Percentiles rank a stretch among this genome's conserved stretches.
Evolutionary conservation across 176 grass and related monocot species (phyloP).

Genomic region (Triticum urartu): DNA sequence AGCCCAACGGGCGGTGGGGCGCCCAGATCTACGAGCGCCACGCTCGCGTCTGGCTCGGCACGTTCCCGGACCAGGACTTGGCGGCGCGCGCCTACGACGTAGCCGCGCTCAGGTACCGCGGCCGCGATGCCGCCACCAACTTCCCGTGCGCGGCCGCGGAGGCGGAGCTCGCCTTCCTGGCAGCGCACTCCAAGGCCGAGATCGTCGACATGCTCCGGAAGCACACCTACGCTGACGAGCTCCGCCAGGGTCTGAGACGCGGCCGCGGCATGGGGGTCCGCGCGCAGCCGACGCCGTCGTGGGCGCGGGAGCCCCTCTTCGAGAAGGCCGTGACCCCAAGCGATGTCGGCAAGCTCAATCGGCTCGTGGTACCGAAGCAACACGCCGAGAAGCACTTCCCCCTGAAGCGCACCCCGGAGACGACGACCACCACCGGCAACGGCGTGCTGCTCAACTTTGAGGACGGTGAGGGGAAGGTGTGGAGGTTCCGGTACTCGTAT

Average conservation of each 20-base stretch:
- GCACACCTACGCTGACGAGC: constrained; percentile 89
- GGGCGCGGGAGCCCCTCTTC: constrained; percentile 66
- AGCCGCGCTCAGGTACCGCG: constrained; percentile 79
- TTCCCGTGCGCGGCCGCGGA: constrained; percentile 40
- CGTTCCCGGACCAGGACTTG: constrained; percentile 55
- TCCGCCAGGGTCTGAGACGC: constrained; percentile 57
- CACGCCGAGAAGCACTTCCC: constrained; percentile 97
- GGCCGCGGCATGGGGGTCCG: constrained; percentile 41
- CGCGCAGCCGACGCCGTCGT: constrained; percentile 38
- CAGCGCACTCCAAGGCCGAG: constrained; percentile 71
- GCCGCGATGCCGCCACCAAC: constrained; percentile 71
- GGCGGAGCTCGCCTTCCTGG: constrained; percentile 63
- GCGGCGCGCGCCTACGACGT: constrained; percentile 87
- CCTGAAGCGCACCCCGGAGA: too few relatives aligned
- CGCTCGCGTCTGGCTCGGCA: constrained; percentile 92
- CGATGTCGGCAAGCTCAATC: constrained; percentile 96
- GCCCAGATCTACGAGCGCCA: constrained; percentile 98
- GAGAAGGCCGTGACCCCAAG: constrained; percentile 90
- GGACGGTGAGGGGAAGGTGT: constrained; percentile 77
- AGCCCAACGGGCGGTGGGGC: constrained; percentile 97
- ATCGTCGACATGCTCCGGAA: constrained; percentile 96
- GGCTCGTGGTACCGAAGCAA: constrained; percentile 92
- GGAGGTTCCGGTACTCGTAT: constrained; percentile 84
- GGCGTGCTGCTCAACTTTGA: constrained; percentile 91
- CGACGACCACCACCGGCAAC: constrained; percentile 17